Evolutionary conservation across 768 basidiomycete species (phyloP).

Genomic region (Leucosporidium creatinivorum): DNA sequence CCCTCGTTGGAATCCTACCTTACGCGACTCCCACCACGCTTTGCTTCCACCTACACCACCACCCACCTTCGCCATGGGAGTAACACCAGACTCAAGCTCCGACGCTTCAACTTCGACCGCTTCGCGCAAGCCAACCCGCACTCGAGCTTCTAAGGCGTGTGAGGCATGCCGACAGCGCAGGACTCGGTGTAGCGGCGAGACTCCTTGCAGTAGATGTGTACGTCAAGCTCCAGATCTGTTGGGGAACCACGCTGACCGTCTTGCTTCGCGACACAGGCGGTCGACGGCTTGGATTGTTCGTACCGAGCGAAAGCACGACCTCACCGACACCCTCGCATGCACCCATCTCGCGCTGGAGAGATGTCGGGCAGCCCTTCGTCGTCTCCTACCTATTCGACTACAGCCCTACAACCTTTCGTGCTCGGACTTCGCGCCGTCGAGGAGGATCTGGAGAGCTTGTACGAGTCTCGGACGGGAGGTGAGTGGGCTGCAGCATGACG

Average conservation of each 20-base stretch:
- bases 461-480: background rate
- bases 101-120: too few relatives aligned
- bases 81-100: too few relatives aligned
- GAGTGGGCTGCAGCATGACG: background rate
- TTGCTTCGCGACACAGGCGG: too few relatives aligned
- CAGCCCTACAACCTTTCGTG: background rate
- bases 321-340: too few relatives aligned
- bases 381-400: too few relatives aligned
- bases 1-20: too few relatives aligned
- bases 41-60: too few relatives aligned
- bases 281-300: background rate
- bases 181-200: background rate
- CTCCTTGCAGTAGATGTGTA: background rate
- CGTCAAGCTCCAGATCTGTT: too few relatives aligned
- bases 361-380: background rate
- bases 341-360: background rate
- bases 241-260: too few relatives aligned
- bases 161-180: background rate
- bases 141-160: conserved; percentile 1
- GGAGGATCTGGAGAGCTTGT: background rate
- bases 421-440: conserved; percentile 3
- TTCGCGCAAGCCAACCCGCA: background rate
- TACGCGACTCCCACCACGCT: too few relatives aligned
- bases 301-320: conserved; percentile 4
- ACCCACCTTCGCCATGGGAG: too few relatives aligned